These are phyloP conservation scores for Botrytis fabae DNA, from an alignment of 2,329 filamentous ascomycete species.

Conservation along the genomic window DNA sequence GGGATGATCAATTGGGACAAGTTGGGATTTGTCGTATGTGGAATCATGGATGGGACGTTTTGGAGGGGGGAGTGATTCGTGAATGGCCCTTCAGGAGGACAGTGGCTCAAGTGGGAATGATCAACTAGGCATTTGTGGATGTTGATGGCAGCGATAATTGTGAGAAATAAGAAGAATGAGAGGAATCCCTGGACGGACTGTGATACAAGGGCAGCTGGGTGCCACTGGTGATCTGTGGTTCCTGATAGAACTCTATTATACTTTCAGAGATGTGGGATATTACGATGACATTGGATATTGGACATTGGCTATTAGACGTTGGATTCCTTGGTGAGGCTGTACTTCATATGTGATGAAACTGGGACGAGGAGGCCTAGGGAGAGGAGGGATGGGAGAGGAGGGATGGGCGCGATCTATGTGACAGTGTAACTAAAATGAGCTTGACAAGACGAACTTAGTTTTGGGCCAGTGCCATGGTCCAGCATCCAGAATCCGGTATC, in stretches of 20 bases:
- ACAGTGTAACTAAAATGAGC: not conserved
- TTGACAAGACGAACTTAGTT: not conserved
- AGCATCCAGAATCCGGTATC: not conserved
- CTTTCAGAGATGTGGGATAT: slow-evolving; percentile 12
- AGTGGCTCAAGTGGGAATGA: not conserved
- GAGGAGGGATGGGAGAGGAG: no score
- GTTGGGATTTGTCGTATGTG: not conserved
- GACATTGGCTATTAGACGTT: not conserved
- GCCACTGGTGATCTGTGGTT: not conserved
- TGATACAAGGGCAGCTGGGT: slow-evolving; percentile 5
- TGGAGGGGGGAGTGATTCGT: not conserved
- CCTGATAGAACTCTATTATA: slow-evolving; percentile 8
- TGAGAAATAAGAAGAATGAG: not conserved
- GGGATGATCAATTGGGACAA: slow-evolving; percentile 9
- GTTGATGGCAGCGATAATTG: slow-evolving; percentile 8
- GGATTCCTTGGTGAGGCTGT: not conserved
- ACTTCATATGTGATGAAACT: not conserved
- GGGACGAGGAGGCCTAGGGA: not conserved
- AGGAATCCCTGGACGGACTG: not conserved
- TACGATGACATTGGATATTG: not conserved
- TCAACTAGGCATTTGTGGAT: slow-evolving; percentile 3
- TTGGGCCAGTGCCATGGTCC: not conserved
- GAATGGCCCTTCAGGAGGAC: slow-evolving; percentile 3
- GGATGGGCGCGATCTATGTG: no score
- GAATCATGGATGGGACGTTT: not conserved